Conservation (phyloP, 331 rosid genomes). For the Malus hybrid region DNA sequence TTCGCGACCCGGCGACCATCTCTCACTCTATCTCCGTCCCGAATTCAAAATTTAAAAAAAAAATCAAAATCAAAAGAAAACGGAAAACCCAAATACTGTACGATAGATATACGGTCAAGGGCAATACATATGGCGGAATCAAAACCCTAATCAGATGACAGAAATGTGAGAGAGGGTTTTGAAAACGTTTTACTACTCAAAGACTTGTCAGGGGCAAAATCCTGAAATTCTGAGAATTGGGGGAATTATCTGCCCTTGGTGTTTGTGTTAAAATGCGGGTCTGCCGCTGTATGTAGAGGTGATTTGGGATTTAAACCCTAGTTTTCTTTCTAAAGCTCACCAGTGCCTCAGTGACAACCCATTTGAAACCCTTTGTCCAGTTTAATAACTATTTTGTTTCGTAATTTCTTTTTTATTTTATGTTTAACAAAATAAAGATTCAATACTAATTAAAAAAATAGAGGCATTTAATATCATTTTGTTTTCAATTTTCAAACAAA, state of each 20-base stretch:
- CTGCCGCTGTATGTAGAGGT: no score
- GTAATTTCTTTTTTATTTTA: no score
- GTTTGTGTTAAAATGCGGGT: background rate
- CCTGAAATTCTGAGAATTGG: background rate
- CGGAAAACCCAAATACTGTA: background rate
- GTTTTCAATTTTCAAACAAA: no score
- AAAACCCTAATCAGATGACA: conserved; percentile 28
- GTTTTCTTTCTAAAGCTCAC: no score
- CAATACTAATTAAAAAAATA: no score
- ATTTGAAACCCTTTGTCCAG: no score
- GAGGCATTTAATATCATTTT: no score
- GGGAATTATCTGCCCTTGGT: background rate
- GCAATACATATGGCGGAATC: conserved; percentile 9
- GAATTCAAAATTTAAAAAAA: background rate
- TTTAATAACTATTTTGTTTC: no score
- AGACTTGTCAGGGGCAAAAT: background rate
- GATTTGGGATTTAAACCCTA: no score
- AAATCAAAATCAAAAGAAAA: background rate
- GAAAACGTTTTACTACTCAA: conserved; percentile 39
- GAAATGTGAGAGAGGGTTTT: conserved; percentile 24
- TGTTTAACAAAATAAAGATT: no score
- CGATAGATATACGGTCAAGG: background rate
- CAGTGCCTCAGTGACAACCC: no score
- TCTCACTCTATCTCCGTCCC: conserved; percentile 6
- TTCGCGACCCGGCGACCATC: conserved; percentile 59